Base-by-base conservation (phyloP, 148 eudicot species). In the Chenopodium album region DNA sequence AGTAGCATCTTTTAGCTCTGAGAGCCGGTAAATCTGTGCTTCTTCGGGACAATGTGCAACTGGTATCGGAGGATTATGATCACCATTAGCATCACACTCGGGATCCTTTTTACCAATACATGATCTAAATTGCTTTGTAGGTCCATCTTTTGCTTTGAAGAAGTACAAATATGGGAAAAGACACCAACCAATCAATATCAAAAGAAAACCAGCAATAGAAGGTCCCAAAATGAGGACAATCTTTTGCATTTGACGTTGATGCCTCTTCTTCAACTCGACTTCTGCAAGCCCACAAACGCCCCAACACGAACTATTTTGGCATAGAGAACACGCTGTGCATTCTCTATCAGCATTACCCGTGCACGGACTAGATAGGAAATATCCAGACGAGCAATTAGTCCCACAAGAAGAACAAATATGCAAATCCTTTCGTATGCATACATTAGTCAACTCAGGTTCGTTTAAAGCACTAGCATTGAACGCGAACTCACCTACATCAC, bases 1-100 rank as follows among this genome's bases (percentile, higher is more conserved):
- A 12, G 99, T 96, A 4, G 98, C 98, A 65, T 96, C 98, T 78
- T 96, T 96, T 4, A 96, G 87, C 28, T 96, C 99, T 0, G 99
- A 88, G 20, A 94, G 92, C 10, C 98, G 78, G 86, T 91, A 96
- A 54, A 96, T 89, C 86, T 94, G 99, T 78, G 99, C 97, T 54
- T 84, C 87, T 0, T 92, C 94, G 0, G 94, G 98, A 86, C 91
- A 90, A 9, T 88, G 88, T 64, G 95, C 81, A 37, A 86, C 60
- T 2, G 86, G 46, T 4, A 83, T 73, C 0, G 88, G 84, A 26
- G 91, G 89, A 69, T 83, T 88, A 13, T 86, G 78, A 73, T 91
- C 93, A 0, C 67, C 54, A 66, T 78, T 76, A 2, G 80, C 82
- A 22, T 89, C 92, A 28, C 83, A 85, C 81, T 90, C 92, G 29